phyloP scores from a whole-genome alignment of 164 flowering plant genomes.

The Annona cherimola region DNA sequence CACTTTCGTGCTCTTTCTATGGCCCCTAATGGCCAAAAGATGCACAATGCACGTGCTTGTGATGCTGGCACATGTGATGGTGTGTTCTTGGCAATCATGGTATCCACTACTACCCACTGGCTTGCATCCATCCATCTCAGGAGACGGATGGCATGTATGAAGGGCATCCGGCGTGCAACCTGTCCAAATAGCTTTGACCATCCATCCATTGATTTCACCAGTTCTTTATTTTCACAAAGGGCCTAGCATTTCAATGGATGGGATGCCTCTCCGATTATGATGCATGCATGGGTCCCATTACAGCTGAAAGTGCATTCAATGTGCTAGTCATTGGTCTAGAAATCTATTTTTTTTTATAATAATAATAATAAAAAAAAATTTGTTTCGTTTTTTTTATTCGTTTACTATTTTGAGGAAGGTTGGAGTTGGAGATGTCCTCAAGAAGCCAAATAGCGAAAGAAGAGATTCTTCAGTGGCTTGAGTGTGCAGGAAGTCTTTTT shows the following conservation, averaged over 20 bases:
- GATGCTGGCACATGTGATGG: background rate
- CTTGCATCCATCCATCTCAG: background rate
- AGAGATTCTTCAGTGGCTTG: background rate
- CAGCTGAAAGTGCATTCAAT: background rate
- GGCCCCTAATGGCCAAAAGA: too few relatives aligned
- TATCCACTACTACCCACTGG: background rate
- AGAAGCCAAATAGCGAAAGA: too few relatives aligned
- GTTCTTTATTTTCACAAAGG: background rate
- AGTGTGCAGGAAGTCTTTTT: background rate
- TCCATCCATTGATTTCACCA: background rate
- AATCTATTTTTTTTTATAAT: too few relatives aligned
- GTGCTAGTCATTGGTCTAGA: background rate
- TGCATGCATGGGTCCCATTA: background rate
- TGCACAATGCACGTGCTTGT: background rate
- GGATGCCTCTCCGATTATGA: background rate
- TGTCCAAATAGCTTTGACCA: background rate
- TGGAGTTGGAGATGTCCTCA: too few relatives aligned
- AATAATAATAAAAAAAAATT: too few relatives aligned
- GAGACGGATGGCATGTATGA: background rate
- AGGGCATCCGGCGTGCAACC: background rate
- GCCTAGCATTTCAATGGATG: background rate
- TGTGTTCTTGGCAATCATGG: background rate
- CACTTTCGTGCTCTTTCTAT: too few relatives aligned
- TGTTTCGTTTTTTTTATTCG: background rate
- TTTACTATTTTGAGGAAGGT: too few relatives aligned